Evolutionary conservation across 116 monocot genomes (phyloP), one percentile per base, ranked within the genome.

Genomic region (Posidonia oceanica): DNA sequence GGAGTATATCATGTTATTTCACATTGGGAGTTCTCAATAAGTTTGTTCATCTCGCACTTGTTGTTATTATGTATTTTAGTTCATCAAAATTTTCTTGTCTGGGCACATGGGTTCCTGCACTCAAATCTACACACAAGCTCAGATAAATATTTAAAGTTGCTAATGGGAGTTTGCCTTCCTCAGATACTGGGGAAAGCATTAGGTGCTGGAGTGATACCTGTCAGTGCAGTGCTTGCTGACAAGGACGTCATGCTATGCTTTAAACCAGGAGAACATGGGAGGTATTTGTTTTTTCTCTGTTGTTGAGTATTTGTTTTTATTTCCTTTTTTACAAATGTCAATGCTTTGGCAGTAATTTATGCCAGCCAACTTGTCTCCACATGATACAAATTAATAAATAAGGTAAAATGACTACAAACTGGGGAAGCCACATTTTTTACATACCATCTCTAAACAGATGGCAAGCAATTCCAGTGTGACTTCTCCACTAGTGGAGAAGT

Each of bases 141-240:
- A 48, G 2, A 7, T 48, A 8, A 48, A 10, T 48, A 48, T 10
- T 48, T 7, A 48, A 48, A 48, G 8, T 48, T 48, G 48, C 12
- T 48, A 12, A 48, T 10, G 48, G 12, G 48, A 48, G 48, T 48
- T 48, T 48, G 48, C 48, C 20, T 36, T 40, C 41, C 58, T 79
- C 16, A 92, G 97, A 92, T 97, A 73, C 75, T 97, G 73, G 97
- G 97, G 61, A 97, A 97, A 80, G 97, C 97, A 40, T 78, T 97
- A 54, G 97, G 97, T 75, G 97, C 92, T 64, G 97, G 97, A 83
- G 97, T 97, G 2, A 22, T 97, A 69, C 97, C 92, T 22, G 92
- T 97, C 66, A 92, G 97, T 76, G 92, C 84, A 44, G 92, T 97
- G 55, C 92, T 97, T 74, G 86, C 97, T 68, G 89, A 97, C 74